These are phyloP conservation scores for Pythium rhizo-oryzae DNA, from an alignment of 352 stramenopile genomes.

Conservation along the genomic window DNA sequence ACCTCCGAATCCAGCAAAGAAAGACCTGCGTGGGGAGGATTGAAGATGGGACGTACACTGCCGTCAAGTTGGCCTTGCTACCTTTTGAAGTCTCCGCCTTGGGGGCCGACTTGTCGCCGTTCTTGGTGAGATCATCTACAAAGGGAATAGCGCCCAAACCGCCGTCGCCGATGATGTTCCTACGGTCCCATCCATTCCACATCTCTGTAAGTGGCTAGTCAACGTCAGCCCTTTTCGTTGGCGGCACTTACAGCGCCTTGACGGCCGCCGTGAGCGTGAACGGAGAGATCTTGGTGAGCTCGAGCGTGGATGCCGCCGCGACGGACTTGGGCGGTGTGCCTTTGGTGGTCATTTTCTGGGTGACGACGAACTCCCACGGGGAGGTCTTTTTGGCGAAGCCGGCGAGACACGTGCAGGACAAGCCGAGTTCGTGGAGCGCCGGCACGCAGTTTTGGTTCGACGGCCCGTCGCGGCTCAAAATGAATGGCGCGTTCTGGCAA, in stretches of 20 bases:
- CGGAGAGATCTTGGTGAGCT: slow-evolving; percentile 1
- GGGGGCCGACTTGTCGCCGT: background rate
- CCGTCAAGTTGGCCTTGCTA: background rate
- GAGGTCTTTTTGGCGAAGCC: background rate
- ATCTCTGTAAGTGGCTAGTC: background rate
- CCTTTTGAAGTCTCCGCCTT: background rate
- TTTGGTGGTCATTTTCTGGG: background rate
- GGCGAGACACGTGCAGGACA: slow-evolving; percentile 8
- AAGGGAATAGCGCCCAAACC: background rate
- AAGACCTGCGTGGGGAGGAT: no score
- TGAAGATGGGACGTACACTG: background rate
- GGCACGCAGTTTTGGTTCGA: background rate
- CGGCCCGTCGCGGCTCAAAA: slow-evolving; percentile 2
- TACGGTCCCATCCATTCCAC: background rate
- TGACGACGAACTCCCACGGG: background rate
- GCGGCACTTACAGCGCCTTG: background rate
- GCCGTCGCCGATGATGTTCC: background rate
- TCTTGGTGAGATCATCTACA: background rate
- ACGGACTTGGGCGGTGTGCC: background rate
- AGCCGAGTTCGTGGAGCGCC: background rate
- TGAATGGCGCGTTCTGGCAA: background rate
- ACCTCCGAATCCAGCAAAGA: no score
- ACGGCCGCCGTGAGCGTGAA: background rate
- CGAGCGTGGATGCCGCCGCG: background rate
- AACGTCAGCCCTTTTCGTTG: background rate